phyloP scores from a whole-genome alignment of 805 yeast genomes.

The Yarrowia sp. region DNA sequence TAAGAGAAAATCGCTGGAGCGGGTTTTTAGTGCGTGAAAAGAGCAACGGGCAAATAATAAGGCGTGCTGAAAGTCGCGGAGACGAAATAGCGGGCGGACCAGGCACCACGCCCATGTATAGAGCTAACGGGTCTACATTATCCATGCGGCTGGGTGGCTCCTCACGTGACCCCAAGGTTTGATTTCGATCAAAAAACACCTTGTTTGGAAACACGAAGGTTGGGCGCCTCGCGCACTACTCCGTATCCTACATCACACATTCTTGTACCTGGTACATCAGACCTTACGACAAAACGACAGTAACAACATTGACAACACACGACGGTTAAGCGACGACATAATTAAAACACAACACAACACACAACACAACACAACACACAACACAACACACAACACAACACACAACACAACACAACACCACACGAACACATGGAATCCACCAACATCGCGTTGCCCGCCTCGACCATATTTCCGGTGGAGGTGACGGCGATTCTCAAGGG shows the following conservation, averaged over 20 bases:
- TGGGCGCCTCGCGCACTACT: conserved; percentile 23
- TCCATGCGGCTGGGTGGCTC: conserved; percentile 17
- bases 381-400: background rate
- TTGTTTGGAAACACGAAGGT: conserved; percentile 16
- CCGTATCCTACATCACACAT: conserved; percentile 14
- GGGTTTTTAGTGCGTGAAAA: background rate
- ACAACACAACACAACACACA: background rate
- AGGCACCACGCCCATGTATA: background rate
- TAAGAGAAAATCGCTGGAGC: background rate
- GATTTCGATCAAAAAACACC: background rate
- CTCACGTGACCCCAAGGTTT: conserved; percentile 5
- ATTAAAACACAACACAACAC: background rate
- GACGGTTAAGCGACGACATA: no score
- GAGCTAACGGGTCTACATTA: conserved; percentile 2
- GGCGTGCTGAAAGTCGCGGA: background rate
- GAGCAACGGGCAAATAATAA: background rate
- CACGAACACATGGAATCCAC: conserved; percentile 38
- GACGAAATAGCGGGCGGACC: no score
- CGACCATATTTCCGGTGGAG: conserved; percentile 67
- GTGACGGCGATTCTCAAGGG: conserved; percentile 50
- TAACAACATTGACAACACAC: no score
- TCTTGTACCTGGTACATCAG: conserved; percentile 12
- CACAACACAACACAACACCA: background rate
- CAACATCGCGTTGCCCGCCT: conserved; percentile 54
- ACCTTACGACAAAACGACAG: no score